phyloP scores from a whole-genome alignment of 1,284 basidiomycete species.

The Mycena citricolor region DNA sequence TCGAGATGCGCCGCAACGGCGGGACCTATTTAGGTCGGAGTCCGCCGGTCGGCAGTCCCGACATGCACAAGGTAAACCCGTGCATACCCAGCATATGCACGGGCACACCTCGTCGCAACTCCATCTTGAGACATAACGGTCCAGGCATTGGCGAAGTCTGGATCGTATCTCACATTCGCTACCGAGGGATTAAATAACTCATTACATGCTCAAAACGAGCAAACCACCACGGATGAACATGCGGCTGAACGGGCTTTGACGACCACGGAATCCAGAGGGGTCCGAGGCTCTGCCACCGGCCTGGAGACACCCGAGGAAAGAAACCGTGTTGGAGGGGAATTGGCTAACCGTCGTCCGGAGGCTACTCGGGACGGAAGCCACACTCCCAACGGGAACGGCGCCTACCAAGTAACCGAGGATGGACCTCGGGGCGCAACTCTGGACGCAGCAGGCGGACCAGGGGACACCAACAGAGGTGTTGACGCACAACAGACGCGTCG shows the following conservation, averaged over 20 bases:
- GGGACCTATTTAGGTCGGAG: conserved; percentile 10
- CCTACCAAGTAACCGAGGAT: conserved; percentile 2
- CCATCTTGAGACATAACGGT: conserved; percentile 4
- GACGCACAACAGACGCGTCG: background rate
- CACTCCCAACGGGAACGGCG: background rate
- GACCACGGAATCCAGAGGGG: too few relatives aligned
- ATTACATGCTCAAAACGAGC: too few relatives aligned
- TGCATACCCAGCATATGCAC: conserved; percentile 1
- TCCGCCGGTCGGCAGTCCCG: conserved; percentile 11
- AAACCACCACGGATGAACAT: too few relatives aligned
- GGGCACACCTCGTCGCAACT: background rate
- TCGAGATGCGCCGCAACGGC: conserved; percentile 8
- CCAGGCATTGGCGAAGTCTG: conserved; percentile 6
- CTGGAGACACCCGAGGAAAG: too few relatives aligned
- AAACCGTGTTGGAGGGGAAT: too few relatives aligned
- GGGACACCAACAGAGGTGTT: conserved; percentile 4
- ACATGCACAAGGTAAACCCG: background rate
- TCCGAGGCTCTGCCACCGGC: too few relatives aligned
- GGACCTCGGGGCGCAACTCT: conserved; percentile 4
- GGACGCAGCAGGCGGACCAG: conserved; percentile 5
- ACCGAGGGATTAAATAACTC: too few relatives aligned
- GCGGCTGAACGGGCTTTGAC: too few relatives aligned
- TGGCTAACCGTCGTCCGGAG: too few relatives aligned
- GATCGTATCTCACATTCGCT: conserved; percentile 1
- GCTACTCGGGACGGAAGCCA: conserved; percentile 2